Percentiles rank a stretch among this genome's conserved stretches.
Conservation (phyloP, 2,329 filamentous ascomycete species). For the Neonectria magnoliae region DNA sequence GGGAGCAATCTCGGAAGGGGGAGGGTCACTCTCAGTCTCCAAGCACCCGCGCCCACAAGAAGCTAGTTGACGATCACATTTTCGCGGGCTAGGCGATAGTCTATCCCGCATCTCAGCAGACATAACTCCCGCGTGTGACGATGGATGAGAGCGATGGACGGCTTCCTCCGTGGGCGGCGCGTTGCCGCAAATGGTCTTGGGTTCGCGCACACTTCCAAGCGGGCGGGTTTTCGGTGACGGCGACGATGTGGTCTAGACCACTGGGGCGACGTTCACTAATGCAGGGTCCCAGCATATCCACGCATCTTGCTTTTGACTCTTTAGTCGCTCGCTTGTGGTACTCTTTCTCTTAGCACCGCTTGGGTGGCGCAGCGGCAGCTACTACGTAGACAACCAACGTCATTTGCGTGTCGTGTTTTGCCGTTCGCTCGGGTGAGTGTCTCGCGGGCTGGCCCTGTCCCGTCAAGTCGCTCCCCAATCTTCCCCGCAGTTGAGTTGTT, state of each 20-base stretch:
- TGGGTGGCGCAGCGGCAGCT: constrained; percentile 21
- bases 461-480: neutral
- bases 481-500: neutral
- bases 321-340: neutral
- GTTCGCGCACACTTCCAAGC: neutral
- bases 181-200: neutral
- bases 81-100: neutral
- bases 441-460: neutral
- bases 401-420: neutral
- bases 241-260: constrained; percentile 10
- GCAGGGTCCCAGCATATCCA: constrained; percentile 24
- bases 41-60: neutral
- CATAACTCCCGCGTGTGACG: neutral
- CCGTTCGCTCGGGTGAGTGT: neutral
- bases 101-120: neutral
- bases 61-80: neutral
- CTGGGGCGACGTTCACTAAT: constrained; percentile 17
- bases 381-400: neutral
- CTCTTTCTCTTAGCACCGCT: constrained; percentile 8
- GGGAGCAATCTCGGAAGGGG: constrained; percentile 19
- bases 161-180: neutral
- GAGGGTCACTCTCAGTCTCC: neutral
- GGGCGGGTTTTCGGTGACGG: neutral
- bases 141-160: neutral
- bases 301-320: no score